phyloP scores from a whole-genome alignment of 306 rosid species.

The Prunus persica region Prunus_persica_NCBIv2 NC_034014.1:30478501-30479000 shows the following conservation, averaged over 20 bases:
- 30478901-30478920: too few species aligned
- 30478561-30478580: background rate
- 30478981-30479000: background rate
- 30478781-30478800: background rate
- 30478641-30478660: background rate
- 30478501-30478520: conserved; percentile 99
- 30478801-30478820: background rate
- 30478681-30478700: background rate
- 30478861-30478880: background rate
- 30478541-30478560: conserved; percentile 2
- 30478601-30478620: background rate
- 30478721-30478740: background rate
- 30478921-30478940: background rate
- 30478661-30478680: background rate
- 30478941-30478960: background rate
- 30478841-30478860: too few species aligned
- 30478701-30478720: background rate
- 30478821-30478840: too few species aligned
- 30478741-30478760: background rate
- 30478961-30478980: background rate
- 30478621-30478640: background rate
- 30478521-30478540: conserved; percentile 88
- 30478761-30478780: background rate
- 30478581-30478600: background rate
- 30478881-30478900: too few species aligned